Evolutionary conservation across 1,139 yeast species (phyloP).

Genomic region (Diutina sp.): DNA sequence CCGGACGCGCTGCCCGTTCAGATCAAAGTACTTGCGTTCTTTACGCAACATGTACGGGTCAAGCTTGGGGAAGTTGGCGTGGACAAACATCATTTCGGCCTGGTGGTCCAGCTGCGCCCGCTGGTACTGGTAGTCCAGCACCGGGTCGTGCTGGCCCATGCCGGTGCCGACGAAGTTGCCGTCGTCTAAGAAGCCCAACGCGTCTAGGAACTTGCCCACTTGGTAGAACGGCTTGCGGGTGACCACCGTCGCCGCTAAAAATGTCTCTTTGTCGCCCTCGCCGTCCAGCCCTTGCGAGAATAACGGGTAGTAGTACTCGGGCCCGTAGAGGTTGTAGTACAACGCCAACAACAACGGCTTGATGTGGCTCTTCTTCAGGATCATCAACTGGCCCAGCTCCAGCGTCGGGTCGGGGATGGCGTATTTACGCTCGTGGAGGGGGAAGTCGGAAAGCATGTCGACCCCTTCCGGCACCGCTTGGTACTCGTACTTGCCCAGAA

Average conservation of each 20-base stretch:
- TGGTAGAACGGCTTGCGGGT: constrained; percentile 50
- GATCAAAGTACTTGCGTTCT: constrained; percentile 27
- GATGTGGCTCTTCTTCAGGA: constrained; percentile 53
- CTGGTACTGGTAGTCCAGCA: constrained; percentile 32
- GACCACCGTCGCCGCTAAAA: constrained; percentile 66
- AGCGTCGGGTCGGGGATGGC: constrained; percentile 72
- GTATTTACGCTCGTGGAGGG: constrained; percentile 44
- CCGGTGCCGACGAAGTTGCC: constrained; percentile 46
- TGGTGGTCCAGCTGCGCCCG: constrained; percentile 10
- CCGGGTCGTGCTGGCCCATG: constrained; percentile 65
- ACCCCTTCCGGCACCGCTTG: not conserved
- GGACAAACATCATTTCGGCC: constrained; percentile 43
- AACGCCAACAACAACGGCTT: constrained; percentile 53
- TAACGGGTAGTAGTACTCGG: constrained; percentile 68
- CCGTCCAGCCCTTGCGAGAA: constrained; percentile 80
- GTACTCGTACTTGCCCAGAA: constrained; percentile 4
- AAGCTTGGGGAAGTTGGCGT: constrained; percentile 54
- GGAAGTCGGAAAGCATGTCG: constrained; percentile 7
- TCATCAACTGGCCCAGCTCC: constrained; percentile 73
- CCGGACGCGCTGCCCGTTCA: constrained; percentile 33
- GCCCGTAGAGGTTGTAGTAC: constrained; percentile 74
- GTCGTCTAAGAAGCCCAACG: constrained; percentile 30
- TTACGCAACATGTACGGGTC: constrained; percentile 36
- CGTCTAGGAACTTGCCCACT: constrained; percentile 44
- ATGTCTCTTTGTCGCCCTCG: constrained; percentile 88